phyloP scores from a whole-genome alignment of 352 stramenopile species.

The Elongisporangium anandrum region DNA sequence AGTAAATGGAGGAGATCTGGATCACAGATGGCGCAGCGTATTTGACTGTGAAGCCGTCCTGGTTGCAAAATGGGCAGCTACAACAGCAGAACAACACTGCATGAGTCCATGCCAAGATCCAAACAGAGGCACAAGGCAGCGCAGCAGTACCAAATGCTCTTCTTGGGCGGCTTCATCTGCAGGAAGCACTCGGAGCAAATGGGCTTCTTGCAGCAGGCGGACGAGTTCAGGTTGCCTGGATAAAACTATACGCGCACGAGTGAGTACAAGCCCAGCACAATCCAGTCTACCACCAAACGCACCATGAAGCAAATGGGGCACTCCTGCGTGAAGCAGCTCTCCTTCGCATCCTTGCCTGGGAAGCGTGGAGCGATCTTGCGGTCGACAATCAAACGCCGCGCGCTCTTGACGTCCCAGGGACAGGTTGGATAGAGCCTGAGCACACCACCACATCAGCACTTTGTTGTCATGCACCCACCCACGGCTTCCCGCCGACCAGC shows the following conservation, averaged over 20 bases:
- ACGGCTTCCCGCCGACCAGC: background rate
- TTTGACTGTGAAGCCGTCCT: conserved; percentile 47
- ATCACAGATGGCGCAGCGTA: conserved; percentile 42
- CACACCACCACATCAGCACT: background rate
- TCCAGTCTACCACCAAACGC: conserved; percentile 19
- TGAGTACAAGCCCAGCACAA: conserved; percentile 23
- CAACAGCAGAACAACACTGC: conserved; percentile 2
- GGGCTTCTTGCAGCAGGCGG: conserved; percentile 61
- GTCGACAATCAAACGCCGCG: conserved; percentile 60
- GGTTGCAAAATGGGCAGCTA: conserved; percentile 83
- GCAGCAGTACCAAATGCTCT: conserved; percentile 31
- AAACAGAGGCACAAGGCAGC: background rate
- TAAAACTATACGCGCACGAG: conserved; percentile 40
- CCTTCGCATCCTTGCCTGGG: conserved; percentile 49
- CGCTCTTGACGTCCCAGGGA: conserved; percentile 67
- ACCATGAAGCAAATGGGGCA: conserved; percentile 87
- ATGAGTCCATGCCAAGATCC: background rate
- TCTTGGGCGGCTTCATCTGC: conserved; percentile 52
- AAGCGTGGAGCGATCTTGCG: conserved; percentile 74
- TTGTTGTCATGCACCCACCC: background rate
- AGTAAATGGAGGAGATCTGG: conserved; percentile 42
- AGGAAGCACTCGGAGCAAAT: conserved; percentile 75
- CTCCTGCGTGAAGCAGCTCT: conserved; percentile 63
- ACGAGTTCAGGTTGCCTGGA: conserved; percentile 51
- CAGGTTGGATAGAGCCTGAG: conserved; percentile 69